These are phyloP conservation scores for Paraconiothyrium sp. DNA, from an alignment of 2,329 filamentous ascomycete species.

Conservation along the genomic window DNA sequence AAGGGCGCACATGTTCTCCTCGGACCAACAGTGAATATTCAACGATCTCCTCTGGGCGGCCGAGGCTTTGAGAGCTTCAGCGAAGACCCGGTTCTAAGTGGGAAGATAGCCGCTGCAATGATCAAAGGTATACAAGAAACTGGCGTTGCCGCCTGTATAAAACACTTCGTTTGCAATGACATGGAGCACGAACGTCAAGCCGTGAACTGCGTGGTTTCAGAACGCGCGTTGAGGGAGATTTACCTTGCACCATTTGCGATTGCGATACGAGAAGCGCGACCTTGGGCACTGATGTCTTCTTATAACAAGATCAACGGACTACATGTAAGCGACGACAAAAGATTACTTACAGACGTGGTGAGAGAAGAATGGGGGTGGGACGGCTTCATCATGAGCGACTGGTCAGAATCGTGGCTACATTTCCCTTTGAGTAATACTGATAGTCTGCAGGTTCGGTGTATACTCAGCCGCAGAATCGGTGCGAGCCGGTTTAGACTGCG, in stretches of 20 bases:
- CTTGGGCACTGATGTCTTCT: conserved; percentile 63
- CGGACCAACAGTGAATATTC: conserved; percentile 42
- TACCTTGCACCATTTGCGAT: conserved; percentile 67
- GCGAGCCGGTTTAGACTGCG: conserved; percentile 35
- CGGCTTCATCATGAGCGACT: conserved; percentile 49
- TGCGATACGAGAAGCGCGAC: conserved; percentile 68
- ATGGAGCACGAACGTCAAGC: conserved; percentile 70
- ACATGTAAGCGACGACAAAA: conserved; percentile 43
- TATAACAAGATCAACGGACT: conserved; percentile 29
- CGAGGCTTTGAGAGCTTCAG: conserved; percentile 24
- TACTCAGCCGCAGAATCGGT: conserved; percentile 27
- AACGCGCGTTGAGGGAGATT: conserved; percentile 68
- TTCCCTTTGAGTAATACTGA: neutral
- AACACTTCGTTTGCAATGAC: conserved; percentile 75
- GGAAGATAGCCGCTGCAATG: conserved; percentile 11
- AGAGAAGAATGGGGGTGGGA: conserved; percentile 56
- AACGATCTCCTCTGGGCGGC: conserved; percentile 23
- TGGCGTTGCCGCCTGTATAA: conserved; percentile 46
- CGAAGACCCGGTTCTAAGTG: conserved; percentile 24
- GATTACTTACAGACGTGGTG: conserved; percentile 56
- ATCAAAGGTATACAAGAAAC: conserved; percentile 58
- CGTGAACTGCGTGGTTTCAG: conserved; percentile 66
- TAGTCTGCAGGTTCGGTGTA: conserved; percentile 20
- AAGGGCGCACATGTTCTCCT: conserved; percentile 27
- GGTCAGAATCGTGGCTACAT: conserved; percentile 16